Evolutionary conservation across 1,284 basidiomycete genomes (phyloP).

Genomic region (Takashimella koratensis): DNA sequence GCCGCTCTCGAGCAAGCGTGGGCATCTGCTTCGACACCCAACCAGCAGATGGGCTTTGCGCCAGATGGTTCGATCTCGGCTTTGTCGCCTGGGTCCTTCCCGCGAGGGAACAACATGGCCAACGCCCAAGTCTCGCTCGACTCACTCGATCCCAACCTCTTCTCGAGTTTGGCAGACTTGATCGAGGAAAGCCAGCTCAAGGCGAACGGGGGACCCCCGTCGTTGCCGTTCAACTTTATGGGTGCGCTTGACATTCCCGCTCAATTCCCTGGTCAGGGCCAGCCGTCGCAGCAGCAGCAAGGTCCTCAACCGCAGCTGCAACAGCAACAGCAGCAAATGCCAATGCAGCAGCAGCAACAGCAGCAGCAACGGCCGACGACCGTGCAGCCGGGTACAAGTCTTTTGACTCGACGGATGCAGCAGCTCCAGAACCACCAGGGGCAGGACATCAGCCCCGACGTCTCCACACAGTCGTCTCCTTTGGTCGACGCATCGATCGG

Average conservation of each 20-base stretch:
- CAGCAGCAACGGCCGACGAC: neutral
- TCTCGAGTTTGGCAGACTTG: slow-evolving; percentile 30
- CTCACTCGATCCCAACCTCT: slow-evolving; percentile 23
- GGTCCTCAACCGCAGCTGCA: slow-evolving; percentile 10
- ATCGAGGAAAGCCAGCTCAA: slow-evolving; percentile 23
- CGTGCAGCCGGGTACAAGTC: slow-evolving; percentile 11
- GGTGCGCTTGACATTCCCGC: neutral
- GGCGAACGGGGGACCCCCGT: neutral
- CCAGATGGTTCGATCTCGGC: neutral
- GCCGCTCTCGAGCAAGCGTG: neutral
- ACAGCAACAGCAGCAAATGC: slow-evolving; percentile 1
- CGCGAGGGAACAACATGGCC: neutral
- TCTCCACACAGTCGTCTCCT: neutral
- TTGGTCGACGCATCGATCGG: neutral
- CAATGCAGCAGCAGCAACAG: slow-evolving; percentile 6
- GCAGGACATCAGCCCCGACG: slow-evolving; percentile 4
- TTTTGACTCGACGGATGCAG: slow-evolving; percentile 35
- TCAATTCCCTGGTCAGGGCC: neutral
- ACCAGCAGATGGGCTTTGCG: neutral
- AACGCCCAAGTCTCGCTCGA: slow-evolving; percentile 4
- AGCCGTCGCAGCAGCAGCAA: slow-evolving; percentile 6
- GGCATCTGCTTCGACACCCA: neutral
- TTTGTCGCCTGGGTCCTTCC: neutral
- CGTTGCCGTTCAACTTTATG: neutral
- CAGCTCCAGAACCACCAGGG: slow-evolving; percentile 13